Base-by-base conservation (phyloP, 73 alveolate species). In the Stentor coeruleus region DNA sequence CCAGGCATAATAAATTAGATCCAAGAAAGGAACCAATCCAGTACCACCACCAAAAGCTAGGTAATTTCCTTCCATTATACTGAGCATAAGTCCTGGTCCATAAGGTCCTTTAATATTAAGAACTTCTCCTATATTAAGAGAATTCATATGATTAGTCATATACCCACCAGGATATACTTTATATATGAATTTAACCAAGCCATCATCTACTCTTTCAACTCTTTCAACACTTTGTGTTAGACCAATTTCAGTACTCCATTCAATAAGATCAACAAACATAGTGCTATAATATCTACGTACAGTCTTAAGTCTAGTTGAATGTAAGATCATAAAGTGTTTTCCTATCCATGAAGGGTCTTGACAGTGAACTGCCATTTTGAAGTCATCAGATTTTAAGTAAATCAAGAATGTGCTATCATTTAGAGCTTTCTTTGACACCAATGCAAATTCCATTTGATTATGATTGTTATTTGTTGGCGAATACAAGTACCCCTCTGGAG, bases 11-110 rank as follows among this genome's bases (percentile, higher is more conserved):
- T 20, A 20, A 40, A 66, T 33, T 11, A 66, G 39, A 40, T 66
- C 79, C 36, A 66, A 28, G 33, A 66, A 66, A 14, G 79, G 79
- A 20, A 66, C 40, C 1, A 66, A 40, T 31, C 79, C 79, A 66
- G 79, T 66, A 1, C 79, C 79, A 28, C 79, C 79, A 66, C 49
- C 79, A 66, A 66, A 33, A 20, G 79, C 79, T 31, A 66, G 0
- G 37, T 26, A 66, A 26, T 20, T 20, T 20, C 79, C 79, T 28
- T 37, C 0, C 2, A 49, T 28, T 28, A 15, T 40, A 66, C 33
- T 20, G 33, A 66, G 79, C 39, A 66, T 20, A 28, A 66, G 41
- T 0, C 79, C 79, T 14, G 79, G 79, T 37, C 79, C 79, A 26
- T 28, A 33, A 33, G 79, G 79, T 26, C 79, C 79, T 66, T 33